phyloP scores from a whole-genome alignment of 2,329 filamentous ascomycete genomes.

The Neoarthrinium moseri region DNA sequence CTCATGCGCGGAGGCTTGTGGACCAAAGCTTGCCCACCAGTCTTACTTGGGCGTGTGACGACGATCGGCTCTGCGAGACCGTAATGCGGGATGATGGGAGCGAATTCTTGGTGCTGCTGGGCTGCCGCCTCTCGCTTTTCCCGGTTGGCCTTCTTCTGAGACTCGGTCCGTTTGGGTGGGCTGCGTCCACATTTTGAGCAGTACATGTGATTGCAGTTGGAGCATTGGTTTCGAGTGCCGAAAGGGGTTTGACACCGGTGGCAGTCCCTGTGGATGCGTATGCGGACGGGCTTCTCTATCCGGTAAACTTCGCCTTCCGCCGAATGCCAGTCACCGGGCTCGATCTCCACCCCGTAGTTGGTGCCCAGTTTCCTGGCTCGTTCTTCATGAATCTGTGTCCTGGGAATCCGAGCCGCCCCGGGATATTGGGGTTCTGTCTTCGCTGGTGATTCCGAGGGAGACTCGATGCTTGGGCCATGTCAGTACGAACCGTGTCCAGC shows the following conservation, averaged over 20 bases:
- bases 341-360: slow-evolving; percentile 55
- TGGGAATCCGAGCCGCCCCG: slow-evolving; percentile 39
- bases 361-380: slow-evolving; percentile 55
- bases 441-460: background rate
- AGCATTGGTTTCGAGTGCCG: slow-evolving; percentile 69
- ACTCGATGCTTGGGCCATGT: background rate
- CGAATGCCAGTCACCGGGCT: slow-evolving; percentile 51
- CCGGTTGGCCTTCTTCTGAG: slow-evolving; percentile 51
- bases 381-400: slow-evolving; percentile 53
- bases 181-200: slow-evolving; percentile 80
- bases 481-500: background rate
- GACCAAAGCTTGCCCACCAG: slow-evolving; percentile 68
- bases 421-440: slow-evolving; percentile 19
- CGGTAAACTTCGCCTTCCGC: slow-evolving; percentile 57
- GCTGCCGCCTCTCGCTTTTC: slow-evolving; percentile 43
- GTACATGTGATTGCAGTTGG: slow-evolving; percentile 73
- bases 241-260: slow-evolving; percentile 78
- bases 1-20: slow-evolving; percentile 71
- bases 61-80: slow-evolving; percentile 47
- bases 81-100: slow-evolving; percentile 51
- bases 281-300: slow-evolving; percentile 73
- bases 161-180: slow-evolving; percentile 64
- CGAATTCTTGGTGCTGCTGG: slow-evolving; percentile 58
- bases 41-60: slow-evolving; percentile 63
- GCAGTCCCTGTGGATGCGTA: slow-evolving; percentile 76